Percentiles rank a stretch among this genome's conserved stretches.
These are phyloP conservation scores for Cyberlindnera japonica DNA, from an alignment of 805 yeast genomes.

Conservation along the genomic window DNA sequence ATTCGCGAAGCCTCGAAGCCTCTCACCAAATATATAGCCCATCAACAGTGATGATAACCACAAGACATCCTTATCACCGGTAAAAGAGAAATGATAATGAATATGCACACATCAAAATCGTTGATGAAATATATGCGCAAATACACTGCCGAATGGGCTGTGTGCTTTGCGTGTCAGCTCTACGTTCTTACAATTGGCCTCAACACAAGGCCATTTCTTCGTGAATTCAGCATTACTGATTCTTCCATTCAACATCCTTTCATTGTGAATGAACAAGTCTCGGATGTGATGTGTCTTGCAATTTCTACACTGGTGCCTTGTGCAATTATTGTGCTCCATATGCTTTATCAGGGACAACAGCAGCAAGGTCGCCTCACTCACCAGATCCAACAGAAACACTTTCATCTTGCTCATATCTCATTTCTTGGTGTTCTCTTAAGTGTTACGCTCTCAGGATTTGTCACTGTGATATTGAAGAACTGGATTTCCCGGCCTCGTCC, in stretches of 20 bases:
- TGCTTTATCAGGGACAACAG: conserved; percentile 3
- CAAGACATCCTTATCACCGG: too few species aligned
- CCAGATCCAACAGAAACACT: conserved; percentile 7
- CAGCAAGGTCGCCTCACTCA: conserved; percentile 8
- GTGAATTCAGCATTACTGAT: conserved; percentile 32
- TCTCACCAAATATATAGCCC: too few species aligned
- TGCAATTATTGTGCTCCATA: neutral
- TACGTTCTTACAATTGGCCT: conserved; percentile 12
- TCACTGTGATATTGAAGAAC: conserved; percentile 52
- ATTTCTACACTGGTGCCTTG: conserved; percentile 7
- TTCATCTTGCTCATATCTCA: conserved; percentile 15
- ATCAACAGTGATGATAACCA: neutral
- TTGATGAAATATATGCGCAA: conserved; percentile 4
- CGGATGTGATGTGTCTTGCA: conserved; percentile 9
- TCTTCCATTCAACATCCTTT: conserved; percentile 32
- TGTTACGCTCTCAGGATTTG: conserved; percentile 14
- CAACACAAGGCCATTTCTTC: conserved; percentile 26
- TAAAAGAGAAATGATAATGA: too few species aligned
- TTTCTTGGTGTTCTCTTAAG: conserved; percentile 12
- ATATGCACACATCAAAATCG: too few species aligned
- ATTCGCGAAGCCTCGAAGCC: too few species aligned
- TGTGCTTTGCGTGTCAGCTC: conserved; percentile 6
- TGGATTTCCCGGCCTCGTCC: conserved; percentile 89
- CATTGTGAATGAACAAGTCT: conserved; percentile 10
- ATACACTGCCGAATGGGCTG: conserved; percentile 13